These are phyloP conservation scores for Gaillardinia entomophila DNA, from an alignment of 805 yeast genomes.

Conservation along the genomic window DNA sequence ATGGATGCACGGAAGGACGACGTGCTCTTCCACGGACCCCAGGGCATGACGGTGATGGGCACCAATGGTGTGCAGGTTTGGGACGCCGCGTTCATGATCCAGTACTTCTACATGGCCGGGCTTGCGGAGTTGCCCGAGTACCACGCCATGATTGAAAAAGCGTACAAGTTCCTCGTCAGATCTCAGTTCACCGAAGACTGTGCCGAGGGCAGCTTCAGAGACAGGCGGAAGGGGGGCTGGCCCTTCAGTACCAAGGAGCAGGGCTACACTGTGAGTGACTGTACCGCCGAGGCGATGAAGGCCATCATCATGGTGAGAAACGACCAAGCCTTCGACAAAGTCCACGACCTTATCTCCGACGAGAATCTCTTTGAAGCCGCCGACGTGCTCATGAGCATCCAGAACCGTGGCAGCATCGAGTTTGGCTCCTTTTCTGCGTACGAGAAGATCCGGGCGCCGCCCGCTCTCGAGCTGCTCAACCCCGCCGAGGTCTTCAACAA, in stretches of 20 bases:
- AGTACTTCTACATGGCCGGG: conserved; percentile 75
- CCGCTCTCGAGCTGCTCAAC: conserved; percentile 68
- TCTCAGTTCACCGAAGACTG: conserved; percentile 85
- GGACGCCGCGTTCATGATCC: conserved; percentile 92
- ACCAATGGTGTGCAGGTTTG: conserved; percentile 97
- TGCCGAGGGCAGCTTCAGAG: conserved; percentile 73
- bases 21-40: conserved; percentile 75
- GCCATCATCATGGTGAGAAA: conserved; percentile 89
- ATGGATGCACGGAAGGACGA: conserved; percentile 64
- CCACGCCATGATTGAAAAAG: conserved; percentile 54
- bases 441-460: conserved; percentile 79
- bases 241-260: conserved; percentile 94
- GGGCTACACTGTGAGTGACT: conserved; percentile 94
- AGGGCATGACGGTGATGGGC: conserved; percentile 92
- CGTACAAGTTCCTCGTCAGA: conserved; percentile 66
- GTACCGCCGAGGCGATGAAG: conserved; percentile 93
- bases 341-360: conserved; percentile 48
- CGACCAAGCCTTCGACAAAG: conserved; percentile 43
- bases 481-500: conserved; percentile 99
- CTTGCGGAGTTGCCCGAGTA: conserved; percentile 65
- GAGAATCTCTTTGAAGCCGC: conserved; percentile 60
- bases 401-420: conserved; percentile 73
- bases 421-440: conserved; percentile 92
- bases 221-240: conserved; percentile 85
- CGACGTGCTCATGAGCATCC: conserved; percentile 70